These are phyloP conservation scores for Sphenostylis stenocarpa DNA, from an alignment of 306 rosid species.

Conservation along the genomic window DNA sequence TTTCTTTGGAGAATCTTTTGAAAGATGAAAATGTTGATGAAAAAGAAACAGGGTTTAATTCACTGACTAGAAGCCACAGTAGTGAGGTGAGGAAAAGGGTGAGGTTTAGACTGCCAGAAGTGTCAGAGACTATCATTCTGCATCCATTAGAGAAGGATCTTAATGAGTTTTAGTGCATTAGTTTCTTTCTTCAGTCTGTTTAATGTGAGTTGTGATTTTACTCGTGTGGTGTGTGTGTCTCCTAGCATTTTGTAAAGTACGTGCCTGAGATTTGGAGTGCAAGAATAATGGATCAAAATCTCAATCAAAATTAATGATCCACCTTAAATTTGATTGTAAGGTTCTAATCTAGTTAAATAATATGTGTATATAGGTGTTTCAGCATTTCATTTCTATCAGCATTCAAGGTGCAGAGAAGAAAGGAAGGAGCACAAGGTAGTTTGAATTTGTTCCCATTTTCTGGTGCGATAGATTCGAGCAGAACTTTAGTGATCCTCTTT, in stretches of 20 bases:
- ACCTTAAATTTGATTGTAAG: background rate
- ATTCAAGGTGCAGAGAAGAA: background rate
- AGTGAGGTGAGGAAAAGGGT: constrained; percentile 46
- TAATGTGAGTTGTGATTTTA: background rate
- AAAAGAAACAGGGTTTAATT: constrained; percentile 35
- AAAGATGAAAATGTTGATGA: constrained; percentile 29
- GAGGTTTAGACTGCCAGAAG: constrained; percentile 50
- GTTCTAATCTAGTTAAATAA: background rate
- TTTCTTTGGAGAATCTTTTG: constrained; percentile 35
- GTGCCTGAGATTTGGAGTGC: background rate
- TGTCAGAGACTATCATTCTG: constrained; percentile 50
- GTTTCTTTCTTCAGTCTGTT: background rate
- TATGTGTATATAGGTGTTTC: background rate
- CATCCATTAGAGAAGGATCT: constrained; percentile 28
- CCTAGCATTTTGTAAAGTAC: background rate
- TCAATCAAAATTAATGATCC: background rate
- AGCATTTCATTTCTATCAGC: background rate
- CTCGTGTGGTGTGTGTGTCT: background rate
- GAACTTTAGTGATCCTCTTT: background rate
- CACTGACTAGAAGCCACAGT: constrained; percentile 33
- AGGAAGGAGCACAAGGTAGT: background rate
- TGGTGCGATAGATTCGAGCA: background rate
- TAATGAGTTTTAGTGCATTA: background rate
- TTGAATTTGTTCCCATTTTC: background rate
- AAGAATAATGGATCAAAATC: background rate